Evolutionary conservation across 352 stramenopile species (phyloP), one percentile per base, ranked within the genome.

Genomic region (Phytophthora cactorum): DNA sequence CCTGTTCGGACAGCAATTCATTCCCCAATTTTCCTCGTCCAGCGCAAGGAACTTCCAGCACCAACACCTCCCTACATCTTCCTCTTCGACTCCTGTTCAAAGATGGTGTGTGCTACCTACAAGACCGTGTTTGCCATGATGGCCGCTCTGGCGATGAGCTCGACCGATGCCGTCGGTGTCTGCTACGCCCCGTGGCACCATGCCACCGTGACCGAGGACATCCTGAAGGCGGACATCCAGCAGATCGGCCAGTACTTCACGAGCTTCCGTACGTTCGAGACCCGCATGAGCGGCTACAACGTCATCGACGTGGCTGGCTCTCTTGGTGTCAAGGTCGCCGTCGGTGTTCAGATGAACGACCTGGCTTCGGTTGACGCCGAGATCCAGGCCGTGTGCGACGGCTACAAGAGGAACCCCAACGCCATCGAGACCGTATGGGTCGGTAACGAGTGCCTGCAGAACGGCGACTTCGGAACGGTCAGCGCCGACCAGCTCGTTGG

Each of bases 121-220:
- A 74, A 72, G 63, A 63, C 61, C 27, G n/a, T 78, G n/a, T 70
- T 76, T 39, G 70, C 74, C 43, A 68, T 67, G 46, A 61, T 78
- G 71, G 71, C 66, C 11, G 66, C 53, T 4, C 41, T 78, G n/a
- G 62, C 66, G 0, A 22, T 73, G 11, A 41, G 47, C 49, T 36
- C 62, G 12, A 38, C 53, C 4, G 61, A 78, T 4, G 66, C 60
- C 27, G 32, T 55, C 28, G 80, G 84, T 51, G 56, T 84, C 4
- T 88, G 77, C 79, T 92, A 91, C 75, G 79, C 74, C 46, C 78
- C 84, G 59, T 91, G 84, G 81, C 78, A 84, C 74, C 71, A 86
- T 63, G 0, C 22, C 2, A 56, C 36, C 8, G 80, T 90, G 31
- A 77, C 50, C 4, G 11, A 66, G 17, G 72, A 81, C 10, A 49